phyloP scores from a whole-genome alignment of 495 filamentous ascomycete species.

The Lichina pygmaea region DNA sequence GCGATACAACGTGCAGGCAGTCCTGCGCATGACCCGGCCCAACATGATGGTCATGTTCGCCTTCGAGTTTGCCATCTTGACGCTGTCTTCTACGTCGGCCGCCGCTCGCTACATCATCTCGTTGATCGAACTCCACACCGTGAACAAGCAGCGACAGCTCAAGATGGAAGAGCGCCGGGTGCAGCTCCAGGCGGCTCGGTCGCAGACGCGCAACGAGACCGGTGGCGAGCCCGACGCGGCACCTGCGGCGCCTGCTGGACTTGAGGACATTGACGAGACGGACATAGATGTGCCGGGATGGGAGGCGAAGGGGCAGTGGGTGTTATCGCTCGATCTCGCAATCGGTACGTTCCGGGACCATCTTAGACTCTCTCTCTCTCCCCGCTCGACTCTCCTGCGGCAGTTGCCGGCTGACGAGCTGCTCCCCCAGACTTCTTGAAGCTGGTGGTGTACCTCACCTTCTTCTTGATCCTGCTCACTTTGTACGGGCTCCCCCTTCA shows the following conservation, averaged over 20 bases:
- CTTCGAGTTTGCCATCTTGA: constrained; percentile 81
- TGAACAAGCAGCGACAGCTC: constrained; percentile 37
- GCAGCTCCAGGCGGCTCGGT: constrained; percentile 24
- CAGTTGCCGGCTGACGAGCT: background rate
- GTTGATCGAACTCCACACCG: constrained; percentile 50
- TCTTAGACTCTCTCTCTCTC: background rate
- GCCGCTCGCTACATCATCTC: constrained; percentile 49
- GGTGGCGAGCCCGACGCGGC: constrained; percentile 12
- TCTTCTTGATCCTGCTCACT: constrained; percentile 76
- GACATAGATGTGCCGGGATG: constrained; percentile 87
- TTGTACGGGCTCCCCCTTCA: constrained; percentile 93
- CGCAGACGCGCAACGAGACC: constrained; percentile 14
- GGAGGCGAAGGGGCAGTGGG: constrained; percentile 87
- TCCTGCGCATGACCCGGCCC: constrained; percentile 60
- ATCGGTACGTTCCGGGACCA: constrained; percentile 27
- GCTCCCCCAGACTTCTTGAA: constrained; percentile 51
- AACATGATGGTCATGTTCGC: constrained; percentile 99
- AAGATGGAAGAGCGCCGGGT: constrained; percentile 31
- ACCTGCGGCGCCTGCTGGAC: constrained; percentile 5
- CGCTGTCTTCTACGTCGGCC: constrained; percentile 56
- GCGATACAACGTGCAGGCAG: constrained; percentile 50
- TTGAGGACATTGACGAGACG: constrained; percentile 68
- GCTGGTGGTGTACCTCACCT: constrained; percentile 61
- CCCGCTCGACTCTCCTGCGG: no score
- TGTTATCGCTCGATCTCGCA: constrained; percentile 66